Base-by-base conservation (phyloP, 352 stramenopile genomes). In the Globisporangium alternatum region DNA sequence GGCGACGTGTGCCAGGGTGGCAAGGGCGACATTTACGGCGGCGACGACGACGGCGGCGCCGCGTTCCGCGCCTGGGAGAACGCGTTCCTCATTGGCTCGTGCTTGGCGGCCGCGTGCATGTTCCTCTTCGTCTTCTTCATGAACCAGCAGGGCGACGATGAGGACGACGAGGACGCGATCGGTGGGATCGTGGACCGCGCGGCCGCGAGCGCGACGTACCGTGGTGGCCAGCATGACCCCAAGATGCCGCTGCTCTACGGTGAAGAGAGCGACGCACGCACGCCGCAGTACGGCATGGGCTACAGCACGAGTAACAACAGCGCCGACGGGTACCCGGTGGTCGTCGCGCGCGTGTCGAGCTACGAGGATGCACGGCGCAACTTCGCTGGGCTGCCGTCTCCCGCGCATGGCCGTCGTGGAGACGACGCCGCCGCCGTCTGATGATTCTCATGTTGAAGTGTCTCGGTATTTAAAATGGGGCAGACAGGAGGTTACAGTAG, bases 121-220 rank as follows among this genome's bases (percentile, higher is more conserved):
- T 89, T 93, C 62, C 74, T 93, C 13, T 88, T 90, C 63, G 84
- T 91, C 25, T 91, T 90, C 73, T 78, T 84, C 59, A 81, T 93
- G 53, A 90, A 93, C 69, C 81, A 90, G 63, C 81, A 91, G 64
- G 77, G 89, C 62, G 80, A 88, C 44, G 64, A 80, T 63, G 41
- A 54, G 70, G 56, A 49, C 47, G 63, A 64, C 63, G 51, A 68
- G 15, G 41, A 63, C 10, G 75, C 70, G 22, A 47, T 80, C 1
- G 68, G 67, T 13, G 66, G 61, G 4, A 59, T 76, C 25, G 70
- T 81, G 17, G 73, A 82, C 55, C 69, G 69, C 10, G 56, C 55
- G 41, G 30, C 21, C 60, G 58, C n/a, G 65, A 56, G 22, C 28
- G 49, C 49, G 10, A 56, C 25, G 13, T 52, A 64, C 47, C 37